Evolutionary conservation across 1,284 basidiomycete species (phyloP).

Genomic region (Thecaphora thlaspeos): DNA sequence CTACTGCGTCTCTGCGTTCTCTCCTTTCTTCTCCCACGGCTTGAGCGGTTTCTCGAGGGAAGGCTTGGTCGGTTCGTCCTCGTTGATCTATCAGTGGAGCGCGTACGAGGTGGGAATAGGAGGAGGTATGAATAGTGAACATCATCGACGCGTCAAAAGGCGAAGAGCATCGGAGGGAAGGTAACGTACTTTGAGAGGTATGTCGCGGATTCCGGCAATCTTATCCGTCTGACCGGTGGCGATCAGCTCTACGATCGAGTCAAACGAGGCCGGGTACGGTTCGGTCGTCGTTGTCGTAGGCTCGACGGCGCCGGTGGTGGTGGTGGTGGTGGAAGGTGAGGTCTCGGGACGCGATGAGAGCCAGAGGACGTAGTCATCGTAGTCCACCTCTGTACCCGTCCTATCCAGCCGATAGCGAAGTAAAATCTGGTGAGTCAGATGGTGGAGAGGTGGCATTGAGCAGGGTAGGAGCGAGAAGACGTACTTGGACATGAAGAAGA

Average conservation of each 20-base stretch:
- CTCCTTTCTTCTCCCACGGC: conserved; percentile 41
- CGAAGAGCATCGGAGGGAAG: background rate
- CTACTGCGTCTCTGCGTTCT: too few relatives aligned
- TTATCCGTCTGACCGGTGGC: conserved; percentile 51
- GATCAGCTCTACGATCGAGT: conserved; percentile 55
- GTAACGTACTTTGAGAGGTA: conserved; percentile 39
- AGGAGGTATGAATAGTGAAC: too few relatives aligned
- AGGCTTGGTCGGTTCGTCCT: conserved; percentile 35
- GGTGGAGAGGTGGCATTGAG: background rate
- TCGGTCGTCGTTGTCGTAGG: conserved; percentile 20
- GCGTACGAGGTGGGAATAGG: too few relatives aligned
- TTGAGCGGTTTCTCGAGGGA: conserved; percentile 37
- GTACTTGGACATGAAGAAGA: conserved; percentile 25
- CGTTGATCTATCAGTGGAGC: conserved; percentile 40
- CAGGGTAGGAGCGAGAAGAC: background rate
- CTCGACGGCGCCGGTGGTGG: too few relatives aligned
- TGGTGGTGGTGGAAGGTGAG: background rate
- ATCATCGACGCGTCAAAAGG: too few relatives aligned
- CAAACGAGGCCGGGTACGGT: conserved; percentile 50
- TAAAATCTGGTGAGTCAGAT: background rate
- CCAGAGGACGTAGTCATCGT: conserved; percentile 28
- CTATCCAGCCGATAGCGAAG: conserved; percentile 10
- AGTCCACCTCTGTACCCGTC: conserved; percentile 27
- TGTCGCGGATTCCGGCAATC: conserved; percentile 52
- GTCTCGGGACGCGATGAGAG: conserved; percentile 1